Evolutionary conservation across 176 grass and related monocot species (phyloP), one percentile per base, ranked within the genome.

Genomic region (Carex kokanica): DNA sequence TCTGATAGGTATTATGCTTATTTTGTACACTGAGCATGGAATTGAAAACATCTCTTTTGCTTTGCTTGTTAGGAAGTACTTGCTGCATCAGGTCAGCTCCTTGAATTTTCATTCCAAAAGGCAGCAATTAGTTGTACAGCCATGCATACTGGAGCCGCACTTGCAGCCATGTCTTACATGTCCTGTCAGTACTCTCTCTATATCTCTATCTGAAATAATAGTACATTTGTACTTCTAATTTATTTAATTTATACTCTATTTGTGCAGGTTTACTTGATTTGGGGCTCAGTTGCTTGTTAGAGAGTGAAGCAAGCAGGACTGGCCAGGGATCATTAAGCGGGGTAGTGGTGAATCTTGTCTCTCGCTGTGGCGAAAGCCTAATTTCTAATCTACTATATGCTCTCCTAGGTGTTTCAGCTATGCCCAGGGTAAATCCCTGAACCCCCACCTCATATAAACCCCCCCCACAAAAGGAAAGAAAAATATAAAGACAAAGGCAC

Each of bases 151-250:
- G 91, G 92, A 74, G 92, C 89, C 74, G 90, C 90, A 85, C 83
- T 98, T 86, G 92, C 93, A 70, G 86, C 96, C 66, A 95, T 98
- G 93, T 93, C 96, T 64, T 98, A 91, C 85, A 88, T 98, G 52
- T 98, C 90, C 60, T 89, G 96, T 98, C 34, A 93, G 96, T 94
- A 18, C 16, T 70, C 59, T 49, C 24, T 49, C 24, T 16, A 21
- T 18, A 8, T 66, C 51, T 78, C 10, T 64, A 29, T 83, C 34
- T 25, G 25, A 21, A 38, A 62, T 52, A 59, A 45, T 17, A 60
- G 8, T 53, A 66, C 21, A 47, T 73, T 83, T 56, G 56, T 69
- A 57, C 66, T 91, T 83, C 16, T 29, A 78, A 68, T 49, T 70
- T 82, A 83, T 57, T 62, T 15, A 41, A 54, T 82, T 43, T 51